Conservation (phyloP, 208 protist species). For the Jaenimonas drosophilae region DNA sequence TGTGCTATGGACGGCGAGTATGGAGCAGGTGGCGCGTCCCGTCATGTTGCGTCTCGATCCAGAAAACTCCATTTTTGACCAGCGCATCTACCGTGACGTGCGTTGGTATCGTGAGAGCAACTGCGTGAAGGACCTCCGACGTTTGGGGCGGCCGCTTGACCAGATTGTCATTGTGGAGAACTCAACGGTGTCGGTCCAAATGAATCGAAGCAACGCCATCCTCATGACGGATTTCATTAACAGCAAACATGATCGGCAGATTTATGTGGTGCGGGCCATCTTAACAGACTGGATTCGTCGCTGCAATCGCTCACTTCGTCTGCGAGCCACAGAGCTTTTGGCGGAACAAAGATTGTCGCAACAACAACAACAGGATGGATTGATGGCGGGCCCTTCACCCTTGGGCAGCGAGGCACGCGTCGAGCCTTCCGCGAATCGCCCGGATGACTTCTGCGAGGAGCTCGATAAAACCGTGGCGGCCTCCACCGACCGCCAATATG, state of each 20-base stretch:
- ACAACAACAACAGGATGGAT: too few species aligned
- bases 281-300: conserved; percentile 71
- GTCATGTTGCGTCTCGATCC: conserved; percentile 73
- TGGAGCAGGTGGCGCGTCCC: conserved; percentile 58
- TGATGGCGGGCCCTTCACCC: too few species aligned
- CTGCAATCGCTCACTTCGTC: too few species aligned
- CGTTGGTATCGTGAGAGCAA: conserved; percentile 75
- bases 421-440: too few species aligned
- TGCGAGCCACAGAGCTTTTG: too few species aligned
- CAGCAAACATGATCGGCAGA: conserved; percentile 56
- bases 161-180: conserved; percentile 86
- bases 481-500: too few species aligned
- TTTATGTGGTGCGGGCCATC: conserved; percentile 54
- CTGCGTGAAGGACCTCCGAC: conserved; percentile 83
- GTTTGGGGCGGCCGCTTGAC: conserved; percentile 61
- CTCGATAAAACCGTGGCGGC: too few species aligned
- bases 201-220: conserved; percentile 76
- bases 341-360: too few species aligned
- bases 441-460: too few species aligned
- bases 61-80: conserved; percentile 51
- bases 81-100: conserved; percentile 74
- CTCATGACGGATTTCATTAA: conserved; percentile 81
- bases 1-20: conserved; percentile 85
- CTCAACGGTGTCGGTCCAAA: conserved; percentile 60
- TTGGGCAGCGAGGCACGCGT: too few species aligned